Evolutionary conservation across 768 basidiomycete genomes (phyloP).

Genomic region (Dentipellis fragilis): DNA sequence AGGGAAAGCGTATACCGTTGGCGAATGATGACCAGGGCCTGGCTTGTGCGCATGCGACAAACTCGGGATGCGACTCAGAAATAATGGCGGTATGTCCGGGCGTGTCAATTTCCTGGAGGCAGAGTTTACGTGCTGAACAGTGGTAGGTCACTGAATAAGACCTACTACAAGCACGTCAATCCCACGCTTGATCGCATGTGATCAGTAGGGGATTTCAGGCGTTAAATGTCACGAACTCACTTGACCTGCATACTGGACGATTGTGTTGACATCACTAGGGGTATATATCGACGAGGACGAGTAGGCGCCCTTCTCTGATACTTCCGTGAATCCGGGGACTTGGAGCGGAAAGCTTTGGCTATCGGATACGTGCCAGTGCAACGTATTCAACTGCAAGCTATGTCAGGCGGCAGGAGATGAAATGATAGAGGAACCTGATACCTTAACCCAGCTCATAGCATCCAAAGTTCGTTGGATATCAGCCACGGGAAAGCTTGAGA

Average conservation of each 20-base stretch:
- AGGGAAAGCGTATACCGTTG: not conserved
- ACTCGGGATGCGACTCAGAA: constrained; percentile 55
- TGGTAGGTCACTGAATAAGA: not conserved
- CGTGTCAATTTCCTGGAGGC: constrained; percentile 72
- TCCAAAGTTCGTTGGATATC: constrained; percentile 36
- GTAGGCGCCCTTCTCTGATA: constrained; percentile 26
- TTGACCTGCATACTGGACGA: constrained; percentile 24
- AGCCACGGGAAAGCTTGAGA: constrained; percentile 25
- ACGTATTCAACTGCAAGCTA: constrained; percentile 1
- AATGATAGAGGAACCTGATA: constrained; percentile 1
- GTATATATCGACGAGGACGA: constrained; percentile 19
- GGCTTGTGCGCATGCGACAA: constrained; percentile 53
- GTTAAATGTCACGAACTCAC: constrained; percentile 8
- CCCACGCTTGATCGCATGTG: constrained; percentile 26
- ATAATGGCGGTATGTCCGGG: constrained; percentile 76
- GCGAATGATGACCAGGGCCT: constrained; percentile 23
- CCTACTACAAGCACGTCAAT: constrained; percentile 36
- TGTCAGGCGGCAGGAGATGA: not conserved
- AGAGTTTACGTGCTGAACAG: not conserved
- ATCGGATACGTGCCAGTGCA: constrained; percentile 36
- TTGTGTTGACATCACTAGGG: constrained; percentile 17
- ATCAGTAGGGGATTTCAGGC: not conserved
- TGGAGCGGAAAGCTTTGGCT: constrained; percentile 29
- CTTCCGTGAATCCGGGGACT: constrained; percentile 21
- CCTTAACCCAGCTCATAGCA: constrained; percentile 45